Evolutionary conservation across 305 asterid species (phyloP).

Genomic region (Fraxinus sp.): DNA sequence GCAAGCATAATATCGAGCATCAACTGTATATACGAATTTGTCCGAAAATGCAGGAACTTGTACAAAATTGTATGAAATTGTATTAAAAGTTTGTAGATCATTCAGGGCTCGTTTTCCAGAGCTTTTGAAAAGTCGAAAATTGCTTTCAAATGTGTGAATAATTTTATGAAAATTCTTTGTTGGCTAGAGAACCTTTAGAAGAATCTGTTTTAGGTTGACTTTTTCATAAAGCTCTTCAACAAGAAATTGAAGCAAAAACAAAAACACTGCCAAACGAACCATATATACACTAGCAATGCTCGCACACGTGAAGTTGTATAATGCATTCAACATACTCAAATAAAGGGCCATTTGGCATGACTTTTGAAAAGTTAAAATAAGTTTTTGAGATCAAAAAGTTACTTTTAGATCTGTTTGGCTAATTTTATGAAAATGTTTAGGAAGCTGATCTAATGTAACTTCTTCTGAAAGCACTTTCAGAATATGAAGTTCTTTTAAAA

Average conservation of each 20-base stretch:
- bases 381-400: too few relatives aligned
- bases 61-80: neutral
- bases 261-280: neutral
- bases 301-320: neutral
- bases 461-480: too few relatives aligned
- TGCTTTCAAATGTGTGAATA: neutral
- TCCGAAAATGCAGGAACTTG: neutral
- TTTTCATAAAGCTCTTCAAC: neutral
- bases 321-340: neutral
- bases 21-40: too few relatives aligned
- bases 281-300: neutral
- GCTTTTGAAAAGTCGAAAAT: neutral
- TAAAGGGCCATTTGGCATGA: neutral
- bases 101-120: neutral
- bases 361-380: too few relatives aligned
- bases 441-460: too few relatives aligned
- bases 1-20: neutral
- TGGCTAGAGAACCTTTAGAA: neutral
- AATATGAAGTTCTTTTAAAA: too few relatives aligned
- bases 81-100: neutral
- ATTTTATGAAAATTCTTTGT: neutral
- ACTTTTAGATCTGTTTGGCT: too few relatives aligned
- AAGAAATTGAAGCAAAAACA: neutral
- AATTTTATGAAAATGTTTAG: too few relatives aligned
- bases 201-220: neutral